Conservation (phyloP, 352 stramenopile genomes). For the Peronosclerospora sorghi region DNA sequence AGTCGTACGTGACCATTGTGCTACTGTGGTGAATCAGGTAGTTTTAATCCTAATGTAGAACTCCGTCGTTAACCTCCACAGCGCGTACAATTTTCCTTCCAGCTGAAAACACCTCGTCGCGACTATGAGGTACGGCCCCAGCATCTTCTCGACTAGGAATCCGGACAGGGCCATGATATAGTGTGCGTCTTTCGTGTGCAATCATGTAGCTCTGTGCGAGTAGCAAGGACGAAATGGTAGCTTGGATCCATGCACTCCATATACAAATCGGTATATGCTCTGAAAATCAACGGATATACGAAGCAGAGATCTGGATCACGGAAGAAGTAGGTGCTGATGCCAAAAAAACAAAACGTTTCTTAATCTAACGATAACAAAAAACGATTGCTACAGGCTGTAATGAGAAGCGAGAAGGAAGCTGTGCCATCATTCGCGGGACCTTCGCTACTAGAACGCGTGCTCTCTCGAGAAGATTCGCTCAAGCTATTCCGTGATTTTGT, state of each 20-base stretch:
- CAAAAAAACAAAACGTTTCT: neutral
- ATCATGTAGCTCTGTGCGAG: slow-evolving; percentile 48
- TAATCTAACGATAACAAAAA: neutral
- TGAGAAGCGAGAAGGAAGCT: slow-evolving; percentile 42
- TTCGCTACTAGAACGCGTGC: slow-evolving; percentile 52
- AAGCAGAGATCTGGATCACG: slow-evolving; percentile 78
- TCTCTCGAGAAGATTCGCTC: slow-evolving; percentile 61
- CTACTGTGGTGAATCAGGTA: neutral
- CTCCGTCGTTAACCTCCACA: slow-evolving; percentile 7
- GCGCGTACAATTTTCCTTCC: slow-evolving; percentile 65
- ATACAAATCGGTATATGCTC: slow-evolving; percentile 68
- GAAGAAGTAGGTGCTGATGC: slow-evolving; percentile 48
- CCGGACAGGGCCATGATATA: neutral
- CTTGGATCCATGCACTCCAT: slow-evolving; percentile 73
- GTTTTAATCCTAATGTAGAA: neutral
- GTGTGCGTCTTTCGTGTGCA: neutral
- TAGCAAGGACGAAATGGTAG: slow-evolving; percentile 71
- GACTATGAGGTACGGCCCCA: slow-evolving; percentile 45
- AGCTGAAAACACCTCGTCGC: slow-evolving; percentile 58
- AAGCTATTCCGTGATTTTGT: slow-evolving; percentile 79
- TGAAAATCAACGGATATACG: slow-evolving; percentile 70
- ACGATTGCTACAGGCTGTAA: slow-evolving; percentile 32
- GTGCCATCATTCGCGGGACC: slow-evolving; percentile 32
- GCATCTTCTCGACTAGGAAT: neutral
- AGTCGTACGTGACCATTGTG: slow-evolving; percentile 32